These are phyloP conservation scores for Catharanthus roseus DNA, from an alignment of 257 asterid genomes.

Conservation along the genomic window DNA sequence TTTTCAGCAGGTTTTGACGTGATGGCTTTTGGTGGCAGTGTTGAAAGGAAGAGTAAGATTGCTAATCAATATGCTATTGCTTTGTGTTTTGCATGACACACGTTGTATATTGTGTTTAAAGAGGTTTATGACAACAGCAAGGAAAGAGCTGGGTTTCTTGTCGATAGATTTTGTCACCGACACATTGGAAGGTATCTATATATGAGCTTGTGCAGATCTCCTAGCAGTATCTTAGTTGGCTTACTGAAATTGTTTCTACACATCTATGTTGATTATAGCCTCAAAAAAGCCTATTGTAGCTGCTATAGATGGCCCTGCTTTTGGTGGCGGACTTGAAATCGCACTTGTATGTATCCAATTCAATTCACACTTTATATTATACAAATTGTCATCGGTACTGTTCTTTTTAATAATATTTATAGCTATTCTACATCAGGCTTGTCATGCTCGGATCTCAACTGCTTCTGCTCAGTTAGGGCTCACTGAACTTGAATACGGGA, in stretches of 20 bases:
- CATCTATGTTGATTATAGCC: constrained; percentile 25
- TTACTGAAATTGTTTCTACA: neutral
- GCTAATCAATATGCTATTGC: constrained; percentile 5
- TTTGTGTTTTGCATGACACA: neutral
- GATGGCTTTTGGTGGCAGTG: constrained; percentile 33
- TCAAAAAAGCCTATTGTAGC: constrained; percentile 59
- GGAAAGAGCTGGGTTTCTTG: constrained; percentile 35
- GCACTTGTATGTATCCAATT: constrained; percentile 44
- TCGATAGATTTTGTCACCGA: constrained; percentile 42
- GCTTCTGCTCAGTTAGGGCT: constrained; percentile 49
- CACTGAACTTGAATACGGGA: constrained; percentile 51
- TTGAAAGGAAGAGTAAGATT: constrained; percentile 34
- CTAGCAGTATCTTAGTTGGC: neutral
- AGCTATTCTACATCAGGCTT: constrained; percentile 31
- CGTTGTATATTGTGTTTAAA: constrained; percentile 11
- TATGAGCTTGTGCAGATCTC: neutral
- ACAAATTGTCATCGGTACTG: no score
- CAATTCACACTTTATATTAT: constrained; percentile 5
- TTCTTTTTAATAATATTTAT: no score
- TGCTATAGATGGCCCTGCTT: constrained; percentile 59
- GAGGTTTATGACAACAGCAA: constrained; percentile 24
- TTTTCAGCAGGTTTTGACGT: constrained; percentile 51
- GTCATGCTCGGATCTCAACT: constrained; percentile 55
- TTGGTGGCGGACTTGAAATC: constrained; percentile 65
- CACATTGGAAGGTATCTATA: constrained; percentile 40